Evolutionary conservation across 2,329 filamentous ascomycete genomes (phyloP).

Genomic region (Myriosclerotinia curreyana): DNA sequence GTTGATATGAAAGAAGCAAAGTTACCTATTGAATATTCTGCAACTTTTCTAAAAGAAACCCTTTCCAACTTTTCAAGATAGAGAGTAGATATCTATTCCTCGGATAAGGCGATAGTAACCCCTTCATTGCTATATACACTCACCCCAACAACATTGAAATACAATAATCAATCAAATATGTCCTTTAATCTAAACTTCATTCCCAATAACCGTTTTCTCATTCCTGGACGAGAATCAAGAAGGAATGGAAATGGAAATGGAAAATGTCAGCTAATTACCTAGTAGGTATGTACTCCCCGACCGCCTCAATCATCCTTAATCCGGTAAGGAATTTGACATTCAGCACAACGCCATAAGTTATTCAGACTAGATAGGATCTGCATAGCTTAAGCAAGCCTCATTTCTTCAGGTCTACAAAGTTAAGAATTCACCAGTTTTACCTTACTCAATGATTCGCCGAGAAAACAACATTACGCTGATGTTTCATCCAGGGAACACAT

Average conservation of each 20-base stretch:
- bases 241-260: too few species aligned
- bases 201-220: background rate
- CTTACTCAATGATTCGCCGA: conserved; percentile 8
- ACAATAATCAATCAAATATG: background rate
- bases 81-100: background rate
- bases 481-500: conserved; percentile 22
- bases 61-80: background rate
- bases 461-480: conserved; percentile 15
- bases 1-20: too few species aligned
- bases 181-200: background rate
- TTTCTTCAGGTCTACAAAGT: background rate
- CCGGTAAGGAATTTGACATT: background rate
- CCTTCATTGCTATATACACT: too few species aligned
- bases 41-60: background rate
- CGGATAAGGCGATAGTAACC: background rate
- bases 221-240: background rate
- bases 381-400: conserved; percentile 11
- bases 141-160: too few species aligned
- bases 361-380: background rate
- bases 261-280: conserved; percentile 6
- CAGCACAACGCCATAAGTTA: conserved; percentile 6
- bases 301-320: conserved; percentile 7
- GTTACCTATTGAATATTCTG: background rate
- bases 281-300: background rate
- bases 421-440: too few species aligned